Evolutionary conservation across 257 asterid genomes (phyloP).

Genomic region (Solanum ossicruentum): DNA sequence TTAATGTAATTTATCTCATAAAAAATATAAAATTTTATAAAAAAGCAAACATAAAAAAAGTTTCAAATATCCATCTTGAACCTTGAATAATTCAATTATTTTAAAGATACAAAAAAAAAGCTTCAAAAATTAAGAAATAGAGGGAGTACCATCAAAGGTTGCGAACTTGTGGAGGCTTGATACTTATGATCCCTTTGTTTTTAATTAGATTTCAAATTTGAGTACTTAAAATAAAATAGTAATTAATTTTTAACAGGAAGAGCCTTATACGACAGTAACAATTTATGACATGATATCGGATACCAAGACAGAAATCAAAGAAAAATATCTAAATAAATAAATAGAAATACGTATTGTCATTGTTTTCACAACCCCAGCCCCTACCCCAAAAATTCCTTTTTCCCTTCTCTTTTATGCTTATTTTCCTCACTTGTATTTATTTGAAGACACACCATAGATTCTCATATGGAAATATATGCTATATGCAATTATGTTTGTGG

Average conservation of each 20-base stretch:
- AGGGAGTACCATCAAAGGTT: not conserved
- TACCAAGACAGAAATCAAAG: too few species aligned
- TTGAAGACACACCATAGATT: not conserved
- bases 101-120: too few species aligned
- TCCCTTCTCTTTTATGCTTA: not conserved
- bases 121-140: too few species aligned
- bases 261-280: not conserved
- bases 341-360: too few species aligned
- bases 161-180: not conserved
- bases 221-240: not conserved
- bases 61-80: too few species aligned
- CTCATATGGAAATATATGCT: not conserved
- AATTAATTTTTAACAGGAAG: not conserved
- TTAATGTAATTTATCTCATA: too few species aligned
- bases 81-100: too few species aligned
- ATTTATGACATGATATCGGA: too few species aligned
- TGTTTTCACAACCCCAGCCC: not conserved
- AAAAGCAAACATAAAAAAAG: too few species aligned
- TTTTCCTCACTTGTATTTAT: not conserved
- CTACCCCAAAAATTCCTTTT: not conserved
- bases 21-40: too few species aligned
- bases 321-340: too few species aligned
- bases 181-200: not conserved
- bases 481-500: not conserved
- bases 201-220: not conserved